A percentile compares a stretch with the other conserved stretches of the same genome.
Evolutionary conservation across 2,329 filamentous ascomycete species (phyloP).

Genomic region (Gaeumannomyces sp.): DNA sequence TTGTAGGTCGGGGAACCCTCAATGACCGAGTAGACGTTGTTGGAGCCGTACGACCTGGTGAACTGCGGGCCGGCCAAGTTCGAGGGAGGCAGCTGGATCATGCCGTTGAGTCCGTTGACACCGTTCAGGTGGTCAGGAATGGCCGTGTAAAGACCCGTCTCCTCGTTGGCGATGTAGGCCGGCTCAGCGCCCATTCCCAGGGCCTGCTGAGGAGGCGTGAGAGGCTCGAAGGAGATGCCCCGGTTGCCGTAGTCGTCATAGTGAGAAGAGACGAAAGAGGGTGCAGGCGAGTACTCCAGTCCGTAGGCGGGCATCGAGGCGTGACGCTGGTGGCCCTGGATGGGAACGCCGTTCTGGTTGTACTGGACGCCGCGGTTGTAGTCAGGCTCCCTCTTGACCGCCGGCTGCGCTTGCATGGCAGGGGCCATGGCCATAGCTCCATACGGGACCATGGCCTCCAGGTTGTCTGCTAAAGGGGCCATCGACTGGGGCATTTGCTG

Average conservation of each 20-base stretch:
- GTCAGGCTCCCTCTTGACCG: conserved; percentile 85
- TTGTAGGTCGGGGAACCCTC: conserved; percentile 99
- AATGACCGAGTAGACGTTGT: conserved; percentile 90
- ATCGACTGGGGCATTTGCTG: conserved; percentile 49
- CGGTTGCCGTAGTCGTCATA: conserved; percentile 97
- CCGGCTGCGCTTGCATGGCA: conserved; percentile 59
- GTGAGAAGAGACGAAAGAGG: conserved; percentile 97
- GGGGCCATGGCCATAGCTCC: conserved; percentile 64
- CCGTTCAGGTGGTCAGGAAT: conserved; percentile 78
- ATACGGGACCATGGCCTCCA: conserved; percentile 70
- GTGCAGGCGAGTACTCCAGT: conserved; percentile 95
- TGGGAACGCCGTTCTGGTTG: conserved; percentile 84
- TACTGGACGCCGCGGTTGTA: conserved; percentile 70
- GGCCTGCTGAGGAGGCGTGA: conserved; percentile 90
- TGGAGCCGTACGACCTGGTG: conserved; percentile 62
- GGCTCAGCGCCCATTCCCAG: conserved; percentile 78
- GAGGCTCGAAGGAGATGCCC: conserved; percentile 91
- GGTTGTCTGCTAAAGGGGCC: conserved; percentile 52
- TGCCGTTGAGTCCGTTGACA: conserved; percentile 71
- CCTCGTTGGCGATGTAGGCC: conserved; percentile 96
- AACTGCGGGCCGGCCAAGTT: conserved; percentile 78
- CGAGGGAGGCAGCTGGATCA: conserved; percentile 85
- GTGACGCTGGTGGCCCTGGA: conserved; percentile 85
- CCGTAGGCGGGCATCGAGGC: conserved; percentile 96
- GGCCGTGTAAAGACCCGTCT: conserved; percentile 90